Base-by-base conservation (phyloP, 345 rosid species). In the Camelina sativa region DNA sequence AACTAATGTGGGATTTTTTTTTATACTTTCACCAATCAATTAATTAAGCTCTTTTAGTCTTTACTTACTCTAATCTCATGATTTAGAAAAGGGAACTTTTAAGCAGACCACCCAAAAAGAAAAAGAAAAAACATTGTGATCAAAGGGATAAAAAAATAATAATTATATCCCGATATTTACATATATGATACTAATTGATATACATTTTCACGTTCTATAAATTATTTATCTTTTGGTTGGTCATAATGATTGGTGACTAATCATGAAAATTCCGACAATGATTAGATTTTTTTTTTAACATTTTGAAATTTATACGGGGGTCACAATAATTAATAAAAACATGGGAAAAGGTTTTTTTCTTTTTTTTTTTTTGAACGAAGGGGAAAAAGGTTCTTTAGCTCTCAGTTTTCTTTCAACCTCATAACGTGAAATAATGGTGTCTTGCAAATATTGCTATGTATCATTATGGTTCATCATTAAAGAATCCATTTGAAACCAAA, bases 361-460 rank as follows among this genome's bases (percentile, higher is more conserved):
- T 25, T 25, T 25, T 12, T 65, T 28, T 28, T 28, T 28, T 28
- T 28, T 28, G 5, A 4, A 28, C 30, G 4, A 28, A 28, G 80
- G 41, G 41, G 62, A 8, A 72, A 76, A 77, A 57, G 72, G 57
- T 47, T 59, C 16, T 65, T 51, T 58, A 37, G n/a, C 22, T 58
- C 58, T 62, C 73, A 77, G 51, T 72, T 65, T 77, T 71, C 76
- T 51, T 64, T 61, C 16, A 16, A 1, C 51, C 23, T 65, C 72
- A 77, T 77, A 37, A 76, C 70, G 65, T 55, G 76, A 48, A 70
- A 77, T 77, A 65, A 77, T 77, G 77, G 68, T 77, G 80, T 77
- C 80, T 77, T 77, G 76, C 73, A 77, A 77, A 58, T 35, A 65
- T 65, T 71, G 76, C 51, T 59, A 55, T 65, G 61, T 70, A 65